Evolutionary conservation across 768 basidiomycete genomes (phyloP).

Genomic region (Thelephora aurantiotincta): DNA sequence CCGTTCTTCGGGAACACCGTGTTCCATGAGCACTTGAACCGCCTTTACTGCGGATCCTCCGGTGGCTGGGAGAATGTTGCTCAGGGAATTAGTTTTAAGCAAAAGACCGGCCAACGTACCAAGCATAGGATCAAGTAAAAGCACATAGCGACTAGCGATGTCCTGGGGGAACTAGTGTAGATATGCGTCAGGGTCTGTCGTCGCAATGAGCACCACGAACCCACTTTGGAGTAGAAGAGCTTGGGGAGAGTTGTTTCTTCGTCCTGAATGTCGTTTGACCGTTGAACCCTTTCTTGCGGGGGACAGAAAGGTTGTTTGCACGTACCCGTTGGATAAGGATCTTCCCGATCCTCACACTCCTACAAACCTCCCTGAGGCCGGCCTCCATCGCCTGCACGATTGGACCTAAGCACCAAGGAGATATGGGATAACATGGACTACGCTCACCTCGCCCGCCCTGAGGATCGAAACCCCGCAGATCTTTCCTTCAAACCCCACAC

Average conservation of each 20-base stretch:
- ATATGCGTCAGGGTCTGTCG: not conserved
- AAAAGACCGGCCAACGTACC: constrained; percentile 31
- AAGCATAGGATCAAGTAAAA: constrained; percentile 95
- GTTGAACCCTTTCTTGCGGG: too few species aligned
- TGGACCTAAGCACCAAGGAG: not conserved
- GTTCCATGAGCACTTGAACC: constrained; percentile 83
- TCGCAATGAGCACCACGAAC: not conserved
- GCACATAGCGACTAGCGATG: constrained; percentile 80
- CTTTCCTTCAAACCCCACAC: constrained; percentile 91
- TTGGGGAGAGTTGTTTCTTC: constrained; percentile 91
- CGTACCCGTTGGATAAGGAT: constrained; percentile 90
- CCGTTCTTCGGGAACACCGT: constrained; percentile 86
- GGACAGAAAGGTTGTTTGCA: not conserved
- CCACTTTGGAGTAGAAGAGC: constrained; percentile 79
- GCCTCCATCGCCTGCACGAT: constrained; percentile 83
- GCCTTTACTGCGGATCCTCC: constrained; percentile 98
- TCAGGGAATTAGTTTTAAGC: not conserved
- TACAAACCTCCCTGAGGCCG: constrained; percentile 88
- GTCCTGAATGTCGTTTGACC: constrained; percentile 47
- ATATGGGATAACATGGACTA: not conserved
- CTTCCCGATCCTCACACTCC: constrained; percentile 90
- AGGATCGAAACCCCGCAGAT: constrained; percentile 95
- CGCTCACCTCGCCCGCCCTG: constrained; percentile 74
- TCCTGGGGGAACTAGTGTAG: constrained; percentile 71
- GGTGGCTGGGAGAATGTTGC: constrained; percentile 39